These are phyloP conservation scores for Solanum pinnatisectum DNA, from an alignment of 257 asterid genomes.

Conservation along the genomic window DNA sequence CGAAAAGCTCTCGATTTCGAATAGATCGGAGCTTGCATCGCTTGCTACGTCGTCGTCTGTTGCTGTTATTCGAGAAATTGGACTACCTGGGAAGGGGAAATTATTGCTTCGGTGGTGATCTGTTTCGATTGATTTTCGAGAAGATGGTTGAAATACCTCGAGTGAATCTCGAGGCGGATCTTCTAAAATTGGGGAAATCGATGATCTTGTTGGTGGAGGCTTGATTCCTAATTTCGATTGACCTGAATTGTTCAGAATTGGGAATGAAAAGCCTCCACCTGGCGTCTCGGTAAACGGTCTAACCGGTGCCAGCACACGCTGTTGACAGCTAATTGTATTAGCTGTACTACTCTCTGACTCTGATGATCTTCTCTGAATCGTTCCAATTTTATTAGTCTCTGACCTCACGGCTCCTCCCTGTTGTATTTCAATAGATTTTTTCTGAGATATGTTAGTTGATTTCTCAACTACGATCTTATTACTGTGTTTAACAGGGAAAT, in stretches of 20 bases:
- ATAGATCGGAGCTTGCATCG: constrained; percentile 84
- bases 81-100: constrained; percentile 33
- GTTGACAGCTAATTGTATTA: constrained; percentile 22
- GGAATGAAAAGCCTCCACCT: constrained; percentile 51
- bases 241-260: constrained; percentile 29
- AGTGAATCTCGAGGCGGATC: constrained; percentile 60
- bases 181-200: constrained; percentile 8
- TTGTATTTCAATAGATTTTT: constrained; percentile 7
- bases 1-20: constrained; percentile 81
- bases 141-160: constrained; percentile 59
- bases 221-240: constrained; percentile 7
- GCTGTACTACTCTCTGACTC: constrained; percentile 9
- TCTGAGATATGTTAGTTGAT: constrained; percentile 2
- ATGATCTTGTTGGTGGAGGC: neutral
- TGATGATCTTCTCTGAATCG: constrained; percentile 1
- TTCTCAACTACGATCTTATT: neutral
- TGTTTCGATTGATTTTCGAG: constrained; percentile 14
- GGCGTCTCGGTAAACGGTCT: constrained; percentile 17
- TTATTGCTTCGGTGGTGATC: neutral
- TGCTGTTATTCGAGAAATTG: constrained; percentile 24
- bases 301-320: constrained; percentile 38
- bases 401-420: neutral
- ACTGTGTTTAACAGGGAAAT: neutral
- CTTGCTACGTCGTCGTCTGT: constrained; percentile 54
- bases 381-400: neutral